Conservation (phyloP, 2,329 filamentous ascomycete species). For the Bipolaris bicolor region DNA sequence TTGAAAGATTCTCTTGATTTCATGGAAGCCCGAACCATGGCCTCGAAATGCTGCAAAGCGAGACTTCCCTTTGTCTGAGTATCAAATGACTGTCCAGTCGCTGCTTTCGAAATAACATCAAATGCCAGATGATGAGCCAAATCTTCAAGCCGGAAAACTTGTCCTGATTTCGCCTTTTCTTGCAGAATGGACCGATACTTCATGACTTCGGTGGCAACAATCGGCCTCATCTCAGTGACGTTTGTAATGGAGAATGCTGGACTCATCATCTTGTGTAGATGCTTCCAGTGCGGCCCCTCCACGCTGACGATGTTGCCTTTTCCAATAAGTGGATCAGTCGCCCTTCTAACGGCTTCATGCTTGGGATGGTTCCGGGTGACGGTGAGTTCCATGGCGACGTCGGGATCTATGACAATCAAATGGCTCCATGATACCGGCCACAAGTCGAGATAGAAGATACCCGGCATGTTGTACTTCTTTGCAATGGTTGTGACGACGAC, state of each 20-base stretch:
- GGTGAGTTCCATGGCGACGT: conserved; percentile 49
- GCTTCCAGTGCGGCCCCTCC: conserved; percentile 46
- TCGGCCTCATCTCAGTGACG: conserved; percentile 37
- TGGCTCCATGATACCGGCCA: conserved; percentile 50
- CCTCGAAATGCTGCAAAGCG: conserved; percentile 28
- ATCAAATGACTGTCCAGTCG: conserved; percentile 33
- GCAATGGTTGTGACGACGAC: conserved; percentile 42
- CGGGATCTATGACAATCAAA: conserved; percentile 47
- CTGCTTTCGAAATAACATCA: conserved; percentile 35
- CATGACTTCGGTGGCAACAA: conserved; percentile 34
- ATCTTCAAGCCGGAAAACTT: conserved; percentile 37
- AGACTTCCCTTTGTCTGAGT: conserved; percentile 32
- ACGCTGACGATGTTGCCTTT: conserved; percentile 36
- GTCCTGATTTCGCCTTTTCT: conserved; percentile 24
- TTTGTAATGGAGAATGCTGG: conserved; percentile 45
- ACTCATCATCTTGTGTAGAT: conserved; percentile 43
- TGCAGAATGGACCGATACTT: conserved; percentile 36
- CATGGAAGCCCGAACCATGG: conserved; percentile 21
- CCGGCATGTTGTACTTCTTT: conserved; percentile 43
- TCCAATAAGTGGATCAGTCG: conserved; percentile 38
- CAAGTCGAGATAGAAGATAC: conserved; percentile 53
- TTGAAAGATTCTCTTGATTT: conserved; percentile 28
- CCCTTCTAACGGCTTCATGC: conserved; percentile 24
- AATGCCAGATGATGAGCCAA: conserved; percentile 30
- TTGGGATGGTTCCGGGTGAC: conserved; percentile 43